Evolutionary conservation across 768 basidiomycete genomes (phyloP).

Genomic region (Sistotremastrum niveocremeum): DNA sequence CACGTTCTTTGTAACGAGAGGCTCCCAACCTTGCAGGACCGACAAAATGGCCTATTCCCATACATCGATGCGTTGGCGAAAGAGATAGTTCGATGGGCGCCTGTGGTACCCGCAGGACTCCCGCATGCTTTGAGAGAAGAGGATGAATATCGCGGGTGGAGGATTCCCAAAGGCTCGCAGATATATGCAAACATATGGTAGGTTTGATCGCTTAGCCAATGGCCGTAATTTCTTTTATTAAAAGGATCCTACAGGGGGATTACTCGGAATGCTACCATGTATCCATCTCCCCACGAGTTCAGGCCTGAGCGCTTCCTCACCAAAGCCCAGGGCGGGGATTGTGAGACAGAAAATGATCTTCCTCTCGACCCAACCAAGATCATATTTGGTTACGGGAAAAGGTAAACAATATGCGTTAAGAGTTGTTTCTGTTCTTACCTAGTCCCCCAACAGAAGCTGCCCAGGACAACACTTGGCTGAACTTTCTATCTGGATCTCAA

Average conservation of each 20-base stretch:
- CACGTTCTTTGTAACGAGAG: slow-evolving; percentile 24
- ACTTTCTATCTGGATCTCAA: slow-evolving; percentile 31
- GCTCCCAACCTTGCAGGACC: slow-evolving; percentile 28
- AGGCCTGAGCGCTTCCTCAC: slow-evolving; percentile 33
- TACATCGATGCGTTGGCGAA: slow-evolving; percentile 33
- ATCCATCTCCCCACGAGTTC: slow-evolving; percentile 36
- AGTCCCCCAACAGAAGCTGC: slow-evolving; percentile 7
- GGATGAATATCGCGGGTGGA: slow-evolving; percentile 26
- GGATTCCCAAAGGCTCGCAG: slow-evolving; percentile 35
- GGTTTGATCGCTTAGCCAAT: not conserved
- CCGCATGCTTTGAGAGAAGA: slow-evolving; percentile 35
- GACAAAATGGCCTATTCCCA: slow-evolving; percentile 24
- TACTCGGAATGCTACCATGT: slow-evolving; percentile 33
- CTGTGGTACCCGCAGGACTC: slow-evolving; percentile 32
- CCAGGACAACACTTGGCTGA: slow-evolving; percentile 41
- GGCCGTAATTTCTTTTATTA: not conserved
- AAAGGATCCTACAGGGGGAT: slow-evolving; percentile 28
- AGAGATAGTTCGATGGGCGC: slow-evolving; percentile 34
- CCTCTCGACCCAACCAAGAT: slow-evolving; percentile 28
- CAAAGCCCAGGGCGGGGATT: not conserved
- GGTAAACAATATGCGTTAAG: not conserved
- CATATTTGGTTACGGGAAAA: slow-evolving; percentile 35
- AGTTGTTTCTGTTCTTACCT: not conserved
- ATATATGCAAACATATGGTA: slow-evolving; percentile 37
- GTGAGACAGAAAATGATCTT: slow-evolving; percentile 13